These are phyloP conservation scores for Aspergillus spinulosporus DNA, from an alignment of 2,329 filamentous ascomycete species.

Conservation along the genomic window DNA sequence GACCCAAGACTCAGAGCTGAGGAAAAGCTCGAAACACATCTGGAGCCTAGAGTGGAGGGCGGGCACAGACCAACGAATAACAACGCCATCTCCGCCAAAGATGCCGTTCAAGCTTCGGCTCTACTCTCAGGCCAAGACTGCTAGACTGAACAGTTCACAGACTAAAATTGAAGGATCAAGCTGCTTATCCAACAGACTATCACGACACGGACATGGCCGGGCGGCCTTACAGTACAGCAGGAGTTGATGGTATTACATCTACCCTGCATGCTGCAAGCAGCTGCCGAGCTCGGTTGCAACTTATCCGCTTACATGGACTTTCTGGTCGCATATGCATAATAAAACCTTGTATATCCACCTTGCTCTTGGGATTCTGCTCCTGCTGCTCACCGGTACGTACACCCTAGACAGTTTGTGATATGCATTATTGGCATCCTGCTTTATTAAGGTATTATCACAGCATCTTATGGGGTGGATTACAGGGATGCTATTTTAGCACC, in stretches of 20 bases:
- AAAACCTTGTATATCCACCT: background rate
- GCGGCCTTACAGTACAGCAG: background rate
- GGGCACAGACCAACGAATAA: conserved; percentile 3
- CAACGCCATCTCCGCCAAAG: conserved; percentile 3
- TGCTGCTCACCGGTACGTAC: background rate
- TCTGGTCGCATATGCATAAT: conserved; percentile 4
- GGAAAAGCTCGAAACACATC: background rate
- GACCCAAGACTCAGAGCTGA: background rate
- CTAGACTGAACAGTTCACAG: background rate
- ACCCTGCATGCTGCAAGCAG: conserved; percentile 5
- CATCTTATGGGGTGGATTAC: too few species aligned
- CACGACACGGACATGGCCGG: background rate
- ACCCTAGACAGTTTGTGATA: background rate
- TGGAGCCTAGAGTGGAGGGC: conserved; percentile 8
- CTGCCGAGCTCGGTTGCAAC: conserved; percentile 5
- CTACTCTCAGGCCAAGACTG: conserved; percentile 5
- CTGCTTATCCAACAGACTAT: background rate
- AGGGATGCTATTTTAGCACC: too few species aligned
- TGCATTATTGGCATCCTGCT: background rate
- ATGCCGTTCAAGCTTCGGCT: conserved; percentile 11
- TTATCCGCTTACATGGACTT: background rate
- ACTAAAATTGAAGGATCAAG: background rate
- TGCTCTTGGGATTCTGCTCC: background rate
- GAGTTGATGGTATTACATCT: background rate
- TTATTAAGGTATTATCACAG: background rate